Base-by-base conservation (phyloP, 257 asterid species). In the Fraxinus cuspidata region DNA sequence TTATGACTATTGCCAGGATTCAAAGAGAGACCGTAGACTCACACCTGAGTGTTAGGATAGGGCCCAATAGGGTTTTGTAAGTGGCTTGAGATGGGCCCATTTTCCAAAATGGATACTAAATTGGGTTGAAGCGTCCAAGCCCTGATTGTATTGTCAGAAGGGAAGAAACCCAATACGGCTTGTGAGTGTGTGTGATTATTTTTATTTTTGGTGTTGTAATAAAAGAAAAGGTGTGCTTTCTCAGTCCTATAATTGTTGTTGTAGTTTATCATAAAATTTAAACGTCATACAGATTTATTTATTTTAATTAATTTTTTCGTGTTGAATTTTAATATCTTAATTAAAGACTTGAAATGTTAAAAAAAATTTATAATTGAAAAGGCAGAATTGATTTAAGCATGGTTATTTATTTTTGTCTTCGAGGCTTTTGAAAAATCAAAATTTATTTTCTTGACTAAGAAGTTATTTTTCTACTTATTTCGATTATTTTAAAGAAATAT, bases 1-100 rank as follows among this genome's bases (percentile, higher is more conserved):
- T 53, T 94, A 94, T 77, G 95, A 94, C 70, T 94, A 94, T 58
- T 94, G 98, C 70, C 75, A 38, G 12, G 97, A 92, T 34, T 68
- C 88, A 0, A 80, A 38, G 0, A 85, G 97, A 7, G 92, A 94
- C 86, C 98, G 73, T 51, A 74, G 88, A 23, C 86, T 44, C 67
- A 91, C 88, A 5, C 98, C 98, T 18, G 98, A 94, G 83, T 94
- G 98, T 76, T 89, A 86, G 80, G 73, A 25, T 68, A 53, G 8
- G 25, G 40, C 34, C 19, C 35, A 27, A 11, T 21, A 23, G 0
- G 27, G 67, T 70, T 19, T 8, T 9, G 23, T 38, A 65, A 85
- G 80, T 44, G 82, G 77, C 82, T 83, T 82, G 88, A 76, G 88
- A 86, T 79, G 92, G 78, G 74, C 65, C 69, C 75, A 80, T 72